Evolutionary conservation across 2,329 filamentous ascomycete species (phyloP).

Genomic region (Ophiosphaerella korrae): DNA sequence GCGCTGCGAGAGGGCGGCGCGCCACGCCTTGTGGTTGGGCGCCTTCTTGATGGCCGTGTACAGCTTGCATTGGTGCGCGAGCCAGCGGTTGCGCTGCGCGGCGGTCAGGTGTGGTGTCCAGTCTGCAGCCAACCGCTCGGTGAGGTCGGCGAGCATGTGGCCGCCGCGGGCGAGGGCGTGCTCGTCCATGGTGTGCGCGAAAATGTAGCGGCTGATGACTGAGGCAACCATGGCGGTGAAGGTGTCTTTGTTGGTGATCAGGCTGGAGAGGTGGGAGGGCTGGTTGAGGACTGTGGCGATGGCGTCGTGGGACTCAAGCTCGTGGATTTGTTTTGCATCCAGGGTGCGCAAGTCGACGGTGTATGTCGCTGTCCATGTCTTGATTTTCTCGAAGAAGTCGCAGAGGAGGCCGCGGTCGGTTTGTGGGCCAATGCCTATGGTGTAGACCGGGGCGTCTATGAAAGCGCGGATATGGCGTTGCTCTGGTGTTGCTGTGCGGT

Average conservation of each 20-base stretch:
- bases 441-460: constrained; percentile 15
- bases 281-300: constrained; percentile 3
- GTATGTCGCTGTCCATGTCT: constrained; percentile 16
- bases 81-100: constrained; percentile 7
- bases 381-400: constrained; percentile 30
- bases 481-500: constrained; percentile 24
- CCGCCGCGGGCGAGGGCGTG: constrained; percentile 12
- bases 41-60: constrained; percentile 19
- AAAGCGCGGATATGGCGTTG: constrained; percentile 13
- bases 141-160: constrained; percentile 6
- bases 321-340: constrained; percentile 2
- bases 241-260: constrained; percentile 16
- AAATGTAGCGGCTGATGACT: constrained; percentile 16
- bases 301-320: neutral
- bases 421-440: constrained; percentile 25
- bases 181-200: constrained; percentile 17
- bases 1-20: constrained; percentile 7
- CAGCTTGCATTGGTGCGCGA: constrained; percentile 18
- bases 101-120: constrained; percentile 3
- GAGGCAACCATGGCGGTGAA: constrained; percentile 16
- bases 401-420: constrained; percentile 21
- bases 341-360: constrained; percentile 5
- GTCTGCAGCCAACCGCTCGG: constrained; percentile 8
- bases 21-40: constrained; percentile 13
- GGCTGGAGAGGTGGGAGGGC: constrained; percentile 7